These are phyloP conservation scores for Candida sanyaensis DNA, from an alignment of 1,139 yeast genomes.

Conservation along the genomic window DNA sequence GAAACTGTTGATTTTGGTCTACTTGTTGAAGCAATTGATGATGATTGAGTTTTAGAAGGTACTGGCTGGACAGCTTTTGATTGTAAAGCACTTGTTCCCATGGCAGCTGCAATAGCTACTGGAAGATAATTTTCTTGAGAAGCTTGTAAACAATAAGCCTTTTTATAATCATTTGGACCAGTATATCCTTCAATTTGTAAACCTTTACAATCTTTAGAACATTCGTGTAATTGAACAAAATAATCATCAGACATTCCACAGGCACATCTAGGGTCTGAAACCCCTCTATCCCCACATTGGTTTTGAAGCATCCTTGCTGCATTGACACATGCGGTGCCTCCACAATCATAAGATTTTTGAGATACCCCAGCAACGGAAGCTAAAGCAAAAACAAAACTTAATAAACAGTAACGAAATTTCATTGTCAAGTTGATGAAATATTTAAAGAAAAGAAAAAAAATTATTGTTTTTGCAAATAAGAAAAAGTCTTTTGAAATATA, in stretches of 20 bases:
- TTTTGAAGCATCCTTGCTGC: constrained; percentile 1
- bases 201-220: constrained; percentile 3
- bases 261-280: constrained; percentile 2
- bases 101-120: not conserved
- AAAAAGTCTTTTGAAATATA: not conserved
- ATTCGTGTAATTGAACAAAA: constrained; percentile 1
- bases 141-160: constrained; percentile 3
- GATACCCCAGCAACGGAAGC: not conserved
- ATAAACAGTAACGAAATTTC: not conserved
- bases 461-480: too few relatives aligned
- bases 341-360: constrained; percentile 2
- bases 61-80: not conserved
- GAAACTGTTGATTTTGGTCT: not conserved
- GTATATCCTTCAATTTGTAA: constrained; percentile 4
- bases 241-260: constrained; percentile 2
- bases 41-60: not conserved
- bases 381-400: not conserved
- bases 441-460: not conserved
- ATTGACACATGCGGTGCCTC: not conserved
- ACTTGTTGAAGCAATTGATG: not conserved
- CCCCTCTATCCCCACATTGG: constrained; percentile 1
- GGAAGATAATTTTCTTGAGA: not conserved
- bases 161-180: constrained; percentile 3
- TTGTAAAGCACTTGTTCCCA: not conserved
- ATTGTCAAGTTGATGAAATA: not conserved